Conservation (phyloP, 1,139 yeast species). For the Pichia sp. region DNA sequence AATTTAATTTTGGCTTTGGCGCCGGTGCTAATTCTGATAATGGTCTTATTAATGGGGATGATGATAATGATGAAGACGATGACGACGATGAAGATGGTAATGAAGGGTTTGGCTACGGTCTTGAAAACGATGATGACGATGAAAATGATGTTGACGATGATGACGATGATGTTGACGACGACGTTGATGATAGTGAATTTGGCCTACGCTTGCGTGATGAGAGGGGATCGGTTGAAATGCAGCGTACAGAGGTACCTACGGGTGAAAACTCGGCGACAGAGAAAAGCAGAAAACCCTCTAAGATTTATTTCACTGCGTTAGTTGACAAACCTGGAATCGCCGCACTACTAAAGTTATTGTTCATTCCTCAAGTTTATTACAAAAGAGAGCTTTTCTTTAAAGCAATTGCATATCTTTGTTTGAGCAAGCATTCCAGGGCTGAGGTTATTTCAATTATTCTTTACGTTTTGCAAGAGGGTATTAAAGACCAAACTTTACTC, state of each 20-base stretch:
- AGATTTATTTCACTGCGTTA: slow-evolving; percentile 56
- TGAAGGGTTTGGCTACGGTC: slow-evolving; percentile 17
- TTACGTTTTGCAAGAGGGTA: slow-evolving; percentile 71
- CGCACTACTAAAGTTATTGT: slow-evolving; percentile 63
- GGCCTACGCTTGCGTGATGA: background rate
- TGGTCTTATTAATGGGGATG: slow-evolving; percentile 20
- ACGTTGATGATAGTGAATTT: slow-evolving; percentile 22
- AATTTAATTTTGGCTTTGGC: slow-evolving; percentile 1
- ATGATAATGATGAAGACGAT: slow-evolving; percentile 15
- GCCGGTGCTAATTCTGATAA: background rate
- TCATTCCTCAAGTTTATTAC: slow-evolving; percentile 65
- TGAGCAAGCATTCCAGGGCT: slow-evolving; percentile 70
- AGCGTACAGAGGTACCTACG: slow-evolving; percentile 8
- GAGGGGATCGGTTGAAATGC: slow-evolving; percentile 22
- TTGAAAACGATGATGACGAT: slow-evolving; percentile 25
- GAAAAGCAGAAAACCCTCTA: slow-evolving; percentile 31
- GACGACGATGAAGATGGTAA: background rate
- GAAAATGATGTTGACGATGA: slow-evolving; percentile 26
- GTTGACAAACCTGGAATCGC: slow-evolving; percentile 77
- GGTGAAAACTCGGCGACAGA: background rate
- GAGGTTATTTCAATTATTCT: slow-evolving; percentile 72
- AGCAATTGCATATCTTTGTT: slow-evolving; percentile 63
- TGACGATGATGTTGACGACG: slow-evolving; percentile 25
- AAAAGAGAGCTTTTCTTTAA: slow-evolving; percentile 66
- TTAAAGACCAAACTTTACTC: slow-evolving; percentile 54